Conservation (phyloP, 306 rosid genomes). For the Senna siamea region DNA sequence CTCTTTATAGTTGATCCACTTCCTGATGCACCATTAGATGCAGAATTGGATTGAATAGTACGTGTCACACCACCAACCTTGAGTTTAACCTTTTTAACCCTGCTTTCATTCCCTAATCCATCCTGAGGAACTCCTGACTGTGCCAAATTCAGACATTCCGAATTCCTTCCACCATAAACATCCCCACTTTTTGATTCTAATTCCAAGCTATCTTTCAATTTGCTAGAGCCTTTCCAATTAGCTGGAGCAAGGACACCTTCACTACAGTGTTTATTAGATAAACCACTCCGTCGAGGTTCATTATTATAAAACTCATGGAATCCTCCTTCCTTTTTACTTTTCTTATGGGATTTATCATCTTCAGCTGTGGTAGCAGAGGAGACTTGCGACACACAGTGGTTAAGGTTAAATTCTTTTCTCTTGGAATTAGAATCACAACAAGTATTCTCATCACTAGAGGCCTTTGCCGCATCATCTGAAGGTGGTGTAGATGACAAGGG, state of each 20-base stretch:
- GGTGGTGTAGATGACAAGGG: slow-evolving; percentile 57
- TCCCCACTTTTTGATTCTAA: slow-evolving; percentile 55
- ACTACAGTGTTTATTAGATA: slow-evolving; percentile 62
- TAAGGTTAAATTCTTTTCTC: slow-evolving; percentile 78
- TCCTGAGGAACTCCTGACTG: slow-evolving; percentile 57
- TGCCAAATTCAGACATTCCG: slow-evolving; percentile 58
- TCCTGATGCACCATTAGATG: slow-evolving; percentile 65
- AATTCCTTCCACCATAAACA: slow-evolving; percentile 54
- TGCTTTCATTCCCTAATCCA: slow-evolving; percentile 67
- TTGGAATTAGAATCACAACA: slow-evolving; percentile 59
- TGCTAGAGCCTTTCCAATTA: slow-evolving; percentile 79
- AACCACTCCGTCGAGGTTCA: slow-evolving; percentile 56
- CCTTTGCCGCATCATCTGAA: slow-evolving; percentile 64
- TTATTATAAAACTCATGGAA: slow-evolving; percentile 54
- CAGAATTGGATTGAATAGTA: slow-evolving; percentile 77
- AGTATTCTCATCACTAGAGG: slow-evolving; percentile 70
- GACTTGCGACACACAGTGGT: slow-evolving; percentile 56
- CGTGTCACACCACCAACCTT: slow-evolving; percentile 80
- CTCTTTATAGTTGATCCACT: slow-evolving; percentile 53
- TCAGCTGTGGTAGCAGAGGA: slow-evolving; percentile 48
- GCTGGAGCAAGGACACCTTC: slow-evolving; percentile 95
- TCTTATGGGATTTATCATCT: slow-evolving; percentile 49
- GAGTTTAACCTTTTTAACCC: slow-evolving; percentile 86
- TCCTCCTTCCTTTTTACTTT: slow-evolving; percentile 57
- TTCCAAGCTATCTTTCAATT: slow-evolving; percentile 49